Evolutionary conservation across 345 rosid species (phyloP), one percentile per base, ranked within the genome.

Genomic region (Iberis pinnata): DNA sequence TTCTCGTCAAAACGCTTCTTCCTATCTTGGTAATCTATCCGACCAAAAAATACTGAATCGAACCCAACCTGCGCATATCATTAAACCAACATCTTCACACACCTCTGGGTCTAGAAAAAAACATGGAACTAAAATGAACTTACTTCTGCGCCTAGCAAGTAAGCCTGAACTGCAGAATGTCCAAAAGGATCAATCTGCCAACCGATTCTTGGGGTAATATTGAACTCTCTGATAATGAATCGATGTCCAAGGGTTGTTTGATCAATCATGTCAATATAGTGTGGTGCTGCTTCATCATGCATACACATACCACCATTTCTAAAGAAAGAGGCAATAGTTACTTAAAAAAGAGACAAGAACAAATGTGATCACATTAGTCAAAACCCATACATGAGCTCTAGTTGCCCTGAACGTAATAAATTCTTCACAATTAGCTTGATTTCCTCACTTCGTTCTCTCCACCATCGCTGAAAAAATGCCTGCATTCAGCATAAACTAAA

Each of bases 121-220:
- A 12, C 47, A 60, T 13, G 17, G 27, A 60, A 12, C 32, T 18
- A 15, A 26, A 17, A 49, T 3, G 47, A 51, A 57, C 55, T 69
- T 68, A 83, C 98, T 63, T 88, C 98, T 25, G 96, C 88, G 42
- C 96, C 89, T 68, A 92, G 75, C 75, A 88, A 75, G 73, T 88
- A 92, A 52, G 96, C 98, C 71, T 92, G 96, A 58, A 83, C 98
- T 0, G 93, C 96, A 70, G 98, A 88, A 78, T 92, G 98, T 55
- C 98, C 98, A 75, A 92, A 92, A 13, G 98, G 98, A 44, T 92
- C 98, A 48, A 92, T 88, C 73, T 92, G 98, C 98, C 98, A 92
- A 65, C 98, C 96, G 68, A 84, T 83, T 73, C 96, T 87, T 9
- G 98, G 98, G 62, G 88, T 82, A 64, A 87, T 72, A 54, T 78